Evolutionary conservation across 2,329 filamentous ascomycete genomes (phyloP), one percentile per base, ranked within the genome.

Genomic region (Cercospora sp.): DNA sequence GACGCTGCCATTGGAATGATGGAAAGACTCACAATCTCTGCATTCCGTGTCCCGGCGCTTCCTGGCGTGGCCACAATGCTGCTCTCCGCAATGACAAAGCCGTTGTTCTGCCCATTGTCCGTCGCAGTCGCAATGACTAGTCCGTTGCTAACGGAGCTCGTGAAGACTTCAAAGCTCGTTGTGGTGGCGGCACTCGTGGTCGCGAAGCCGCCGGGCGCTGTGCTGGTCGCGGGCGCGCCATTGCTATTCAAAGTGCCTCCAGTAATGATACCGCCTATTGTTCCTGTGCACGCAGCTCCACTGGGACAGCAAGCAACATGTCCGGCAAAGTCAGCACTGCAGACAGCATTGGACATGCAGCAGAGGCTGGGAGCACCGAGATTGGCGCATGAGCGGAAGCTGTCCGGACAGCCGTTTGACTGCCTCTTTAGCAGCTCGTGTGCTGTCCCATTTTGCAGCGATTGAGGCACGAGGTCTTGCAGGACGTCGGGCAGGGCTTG

Each of bases 261-360:
- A 0, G 80, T 79, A 13, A 78, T 75, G 30, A 77, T 70, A 18
- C 75, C 75, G 8, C 70, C 77, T 9, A 89, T 81, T 8, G 81
- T 83, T 2, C 88, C 88, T 0, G 87, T 89, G 74, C 88, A 90
- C 30, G 80, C 83, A 13, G 85, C 84, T 61, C 85, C 83, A 28
- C 79, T 81, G 0, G 87, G 87, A 78, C 88, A 90, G 81, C 88
- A 90, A 26, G 87, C 88, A 64, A 89, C 84, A 69, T 88, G 82
- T 64, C 86, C 82, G 43, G 82, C 85, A 49, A 79, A 78, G 77
- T 90, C 88, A 61, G 83, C 81, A 51, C 84, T 83, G 79, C 88
- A 90, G 66, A 82, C 80, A 24, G 85, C 83, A 60, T 80, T 81
- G 49, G 80, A 78, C 37, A 79, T 80, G 77, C 88, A 90, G 81